A percentile compares a stretch with the other conserved stretches of the same genome.
Evolutionary conservation across 2,329 filamentous ascomycete genomes (phyloP).

Genomic region (Ilyonectria sp.): DNA sequence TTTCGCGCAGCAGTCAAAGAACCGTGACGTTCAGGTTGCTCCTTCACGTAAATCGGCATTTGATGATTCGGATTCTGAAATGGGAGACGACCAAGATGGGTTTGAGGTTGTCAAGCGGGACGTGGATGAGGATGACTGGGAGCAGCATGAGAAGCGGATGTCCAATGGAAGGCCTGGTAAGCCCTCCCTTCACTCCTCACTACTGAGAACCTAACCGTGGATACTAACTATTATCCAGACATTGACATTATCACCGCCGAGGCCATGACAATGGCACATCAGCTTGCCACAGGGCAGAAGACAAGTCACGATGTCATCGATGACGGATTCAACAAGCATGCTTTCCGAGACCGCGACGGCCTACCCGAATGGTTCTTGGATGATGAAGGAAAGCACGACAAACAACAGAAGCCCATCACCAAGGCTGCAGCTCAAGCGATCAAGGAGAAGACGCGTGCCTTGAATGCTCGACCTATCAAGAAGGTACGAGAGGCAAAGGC

Average conservation of each 20-base stretch:
- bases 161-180: constrained; percentile 75
- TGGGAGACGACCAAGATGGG: constrained; percentile 60
- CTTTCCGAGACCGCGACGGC: constrained; percentile 91
- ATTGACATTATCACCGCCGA: constrained; percentile 99
- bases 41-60: constrained; percentile 38
- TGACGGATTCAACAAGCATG: constrained; percentile 93
- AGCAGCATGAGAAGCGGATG: constrained; percentile 73
- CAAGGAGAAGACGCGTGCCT: constrained; percentile 91
- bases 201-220: too few relatives aligned
- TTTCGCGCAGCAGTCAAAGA: constrained; percentile 45
- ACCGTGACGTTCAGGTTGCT: constrained; percentile 44
- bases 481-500: constrained; percentile 98
- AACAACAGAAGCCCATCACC: constrained; percentile 88
- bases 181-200: constrained; percentile 30
- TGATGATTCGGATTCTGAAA: constrained; percentile 51
- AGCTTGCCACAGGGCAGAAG: constrained; percentile 89
- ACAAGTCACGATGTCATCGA: constrained; percentile 86
- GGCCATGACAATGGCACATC: constrained; percentile 96
- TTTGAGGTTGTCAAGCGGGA: constrained; percentile 74
- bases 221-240: constrained; percentile 61
- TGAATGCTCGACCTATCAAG: constrained; percentile 98
- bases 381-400: constrained; percentile 89
- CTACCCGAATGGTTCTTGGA: constrained; percentile 98
- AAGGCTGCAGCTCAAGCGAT: constrained; percentile 92
- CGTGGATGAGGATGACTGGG: constrained; percentile 72